Evolutionary conservation across 179 eudicot genomes (phyloP), one percentile per base, ranked within the genome.

Genomic region (Sideroxylon spinosum): DNA sequence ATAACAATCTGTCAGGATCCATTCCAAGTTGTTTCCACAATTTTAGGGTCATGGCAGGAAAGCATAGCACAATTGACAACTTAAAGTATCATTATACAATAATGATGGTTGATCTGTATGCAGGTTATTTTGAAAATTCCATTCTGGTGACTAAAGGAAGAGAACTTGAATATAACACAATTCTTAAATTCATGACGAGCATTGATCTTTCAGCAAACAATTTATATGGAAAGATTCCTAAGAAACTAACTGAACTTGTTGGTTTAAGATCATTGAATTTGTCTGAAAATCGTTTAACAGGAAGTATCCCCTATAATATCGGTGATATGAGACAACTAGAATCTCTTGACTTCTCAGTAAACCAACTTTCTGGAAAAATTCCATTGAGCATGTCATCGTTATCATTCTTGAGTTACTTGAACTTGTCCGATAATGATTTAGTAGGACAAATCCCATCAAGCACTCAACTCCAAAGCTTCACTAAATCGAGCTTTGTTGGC

Each of bases 11-110:
- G 2, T 79, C 78, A 3, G 67, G 78, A 65, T 32, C 17, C 19
- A 53, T 79, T 2, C 74, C 78, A 12, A 19, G 1, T 12, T 79
- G 82, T 59, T 67, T 79, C 59, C 29, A 66, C 48, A 79, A 79
- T 22, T 66, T 79, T 23, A 79, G 59, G 0, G 25, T 50, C 16
- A 32, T 76, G 79, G 32, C 29, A 9, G 26, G 2, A 63, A 12
- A 23, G 25, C 32, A 22, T 9, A 23, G 23, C 17, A 23, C 14
- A 9, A 23, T 13, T 60, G 14, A 20, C 13, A 2, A 29, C 29
- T 9, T 9, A 6, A 23, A 0, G n/a, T n/a, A n/a, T n/a, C n/a
- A n/a, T n/a, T n/a, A n/a, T n/a, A n/a, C n/a, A n/a, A n/a, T n/a
- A n/a, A n/a, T n/a, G n/a, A n/a, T n/a, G n/a, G n/a, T n/a, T n/a